Conservation (phyloP, 352 stramenopile species). For the Phytopythium chamaehyphon region DNA sequence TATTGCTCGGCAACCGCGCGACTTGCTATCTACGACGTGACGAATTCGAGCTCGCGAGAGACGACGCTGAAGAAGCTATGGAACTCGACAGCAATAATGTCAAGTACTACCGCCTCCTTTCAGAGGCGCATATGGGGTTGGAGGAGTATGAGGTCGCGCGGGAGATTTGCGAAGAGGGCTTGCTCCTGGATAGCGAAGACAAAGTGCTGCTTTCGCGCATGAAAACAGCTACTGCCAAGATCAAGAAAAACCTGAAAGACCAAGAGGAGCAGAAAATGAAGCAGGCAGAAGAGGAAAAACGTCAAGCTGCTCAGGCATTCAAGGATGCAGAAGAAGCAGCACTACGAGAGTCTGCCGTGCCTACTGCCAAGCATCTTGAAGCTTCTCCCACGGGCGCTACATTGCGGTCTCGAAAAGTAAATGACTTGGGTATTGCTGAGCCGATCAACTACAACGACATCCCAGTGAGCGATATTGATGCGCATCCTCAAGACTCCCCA, state of each 20-base stretch:
- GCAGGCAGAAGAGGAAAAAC: conserved; percentile 13
- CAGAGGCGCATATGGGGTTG: conserved; percentile 28
- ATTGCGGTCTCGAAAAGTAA: neutral
- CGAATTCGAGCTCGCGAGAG: conserved; percentile 20
- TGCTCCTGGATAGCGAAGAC: conserved; percentile 23
- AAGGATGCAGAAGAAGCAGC: neutral
- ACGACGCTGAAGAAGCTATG: conserved; percentile 34
- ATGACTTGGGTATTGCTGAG: neutral
- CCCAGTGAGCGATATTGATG: conserved; percentile 22
- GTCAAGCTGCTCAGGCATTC: neutral
- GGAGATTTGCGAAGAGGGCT: conserved; percentile 30
- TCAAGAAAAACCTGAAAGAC: conserved; percentile 11
- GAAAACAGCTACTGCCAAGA: conserved; percentile 10
- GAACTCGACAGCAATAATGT: conserved; percentile 20
- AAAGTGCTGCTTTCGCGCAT: conserved; percentile 13
- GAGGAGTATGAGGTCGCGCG: conserved; percentile 27
- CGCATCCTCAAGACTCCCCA: conserved; percentile 13
- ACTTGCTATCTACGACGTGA: conserved; percentile 25
- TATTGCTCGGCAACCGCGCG: conserved; percentile 31
- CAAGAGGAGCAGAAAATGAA: conserved; percentile 26
- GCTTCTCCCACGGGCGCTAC: neutral
- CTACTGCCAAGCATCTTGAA: neutral
- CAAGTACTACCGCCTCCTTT: conserved; percentile 35
- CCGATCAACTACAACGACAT: conserved; percentile 34
- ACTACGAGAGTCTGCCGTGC: neutral